Percentiles rank a stretch among this genome's conserved stretches.
Conservation (phyloP, 257 asterid species). For the Scutellaria baicalensis region DNA sequence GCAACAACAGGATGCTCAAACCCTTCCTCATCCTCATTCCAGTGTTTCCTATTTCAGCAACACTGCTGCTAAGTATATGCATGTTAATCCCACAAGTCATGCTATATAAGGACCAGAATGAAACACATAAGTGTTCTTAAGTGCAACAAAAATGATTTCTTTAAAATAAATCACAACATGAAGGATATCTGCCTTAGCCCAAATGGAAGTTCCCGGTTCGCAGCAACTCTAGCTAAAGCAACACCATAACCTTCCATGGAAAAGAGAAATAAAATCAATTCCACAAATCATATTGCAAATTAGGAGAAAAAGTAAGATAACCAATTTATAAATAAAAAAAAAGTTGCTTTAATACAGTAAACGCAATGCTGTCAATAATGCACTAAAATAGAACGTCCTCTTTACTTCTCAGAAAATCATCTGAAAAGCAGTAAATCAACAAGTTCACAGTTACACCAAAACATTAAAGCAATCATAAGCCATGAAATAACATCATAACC, state of each 20-base stretch:
- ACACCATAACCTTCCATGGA: conserved; percentile 63
- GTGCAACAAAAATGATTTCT: background rate
- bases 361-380: background rate
- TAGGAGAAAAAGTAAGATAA: background rate
- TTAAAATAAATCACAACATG: conserved; percentile 3
- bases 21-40: conserved; percentile 74
- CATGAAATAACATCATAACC: conserved; percentile 6
- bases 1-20: conserved; percentile 90
- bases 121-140: background rate
- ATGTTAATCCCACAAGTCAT: conserved; percentile 47
- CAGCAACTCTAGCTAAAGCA: conserved; percentile 75
- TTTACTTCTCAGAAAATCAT: background rate
- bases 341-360: background rate
- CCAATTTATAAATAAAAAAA: too few species aligned
- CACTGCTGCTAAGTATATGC: conserved; percentile 82
- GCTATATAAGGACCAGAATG: background rate
- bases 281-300: background rate
- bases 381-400: background rate
- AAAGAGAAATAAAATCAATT: background rate
- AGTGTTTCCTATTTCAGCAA: conserved; percentile 82
- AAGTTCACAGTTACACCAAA: background rate
- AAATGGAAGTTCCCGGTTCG: conserved; percentile 50
- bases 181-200: conserved; percentile 98
- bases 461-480: too few species aligned
- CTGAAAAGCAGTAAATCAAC: background rate